Conservation (phyloP, 2,329 filamentous ascomycete genomes). For the Elsinoe ampelina region DNA sequence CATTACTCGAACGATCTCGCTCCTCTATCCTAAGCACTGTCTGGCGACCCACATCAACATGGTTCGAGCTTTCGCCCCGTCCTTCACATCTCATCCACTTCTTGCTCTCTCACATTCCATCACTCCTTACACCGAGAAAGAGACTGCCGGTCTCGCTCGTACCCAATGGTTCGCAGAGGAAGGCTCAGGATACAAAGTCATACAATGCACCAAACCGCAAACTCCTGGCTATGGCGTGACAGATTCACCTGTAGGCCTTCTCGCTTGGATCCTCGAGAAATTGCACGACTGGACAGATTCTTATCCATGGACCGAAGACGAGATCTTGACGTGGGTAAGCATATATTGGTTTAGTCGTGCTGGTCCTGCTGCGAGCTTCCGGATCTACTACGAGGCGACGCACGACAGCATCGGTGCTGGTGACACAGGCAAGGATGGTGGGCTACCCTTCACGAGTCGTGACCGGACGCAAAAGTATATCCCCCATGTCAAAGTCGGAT, state of each 20-base stretch:
- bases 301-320: slow-evolving; percentile 67
- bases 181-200: slow-evolving; percentile 49
- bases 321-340: slow-evolving; percentile 64
- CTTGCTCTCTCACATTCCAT: slow-evolving; percentile 49
- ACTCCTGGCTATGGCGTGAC: slow-evolving; percentile 61
- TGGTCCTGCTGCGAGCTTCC: slow-evolving; percentile 55
- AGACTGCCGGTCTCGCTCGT: slow-evolving; percentile 45
- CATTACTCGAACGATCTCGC: slow-evolving; percentile 53
- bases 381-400: slow-evolving; percentile 63
- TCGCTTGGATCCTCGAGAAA: slow-evolving; percentile 78
- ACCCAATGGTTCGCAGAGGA: slow-evolving; percentile 49
- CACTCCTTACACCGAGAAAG: slow-evolving; percentile 44
- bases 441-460: slow-evolving; percentile 19
- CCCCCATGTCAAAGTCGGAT: slow-evolving; percentile 40
- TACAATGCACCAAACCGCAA: slow-evolving; percentile 60
- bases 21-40: slow-evolving; percentile 48
- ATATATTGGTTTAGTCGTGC: slow-evolving; percentile 64
- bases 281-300: slow-evolving; percentile 64
- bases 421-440: slow-evolving; percentile 7
- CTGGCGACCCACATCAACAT: slow-evolving; percentile 57
- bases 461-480: slow-evolving; percentile 35
- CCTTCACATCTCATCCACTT: slow-evolving; percentile 44
- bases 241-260: slow-evolving; percentile 59
- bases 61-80: slow-evolving; percentile 42
- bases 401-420: slow-evolving; percentile 30